Conservation (phyloP, 805 yeast genomes). For the Lachancea mirantina region DNA sequence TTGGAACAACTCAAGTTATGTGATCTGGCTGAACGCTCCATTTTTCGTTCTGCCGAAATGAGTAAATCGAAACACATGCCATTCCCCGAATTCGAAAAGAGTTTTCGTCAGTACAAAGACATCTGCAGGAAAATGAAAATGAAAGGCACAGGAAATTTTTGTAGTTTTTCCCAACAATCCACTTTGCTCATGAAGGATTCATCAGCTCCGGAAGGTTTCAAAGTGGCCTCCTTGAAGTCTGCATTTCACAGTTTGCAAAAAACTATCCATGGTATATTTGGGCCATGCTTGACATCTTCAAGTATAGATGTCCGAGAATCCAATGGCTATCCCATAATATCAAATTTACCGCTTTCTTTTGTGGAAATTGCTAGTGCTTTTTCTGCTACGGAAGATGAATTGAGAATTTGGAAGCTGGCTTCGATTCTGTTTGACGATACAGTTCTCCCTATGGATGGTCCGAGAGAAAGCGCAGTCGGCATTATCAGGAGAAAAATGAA, state of each 20-base stretch:
- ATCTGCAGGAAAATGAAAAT: constrained; percentile 28
- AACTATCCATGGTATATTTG: no score
- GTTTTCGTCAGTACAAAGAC: constrained; percentile 23
- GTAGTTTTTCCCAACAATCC: no score
- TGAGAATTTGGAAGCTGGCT: constrained; percentile 46
- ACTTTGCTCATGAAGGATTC: no score
- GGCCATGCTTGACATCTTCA: constrained; percentile 21
- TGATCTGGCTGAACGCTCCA: constrained; percentile 23
- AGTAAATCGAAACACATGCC: no score
- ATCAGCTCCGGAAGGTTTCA: no score
- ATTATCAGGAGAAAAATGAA: constrained; percentile 32
- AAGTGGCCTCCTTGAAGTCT: no score
- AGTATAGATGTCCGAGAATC: constrained; percentile 21
- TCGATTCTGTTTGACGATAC: constrained; percentile 54
- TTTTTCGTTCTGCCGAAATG: constrained; percentile 32
- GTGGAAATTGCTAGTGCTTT: constrained; percentile 17
- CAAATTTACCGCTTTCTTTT: constrained; percentile 31
- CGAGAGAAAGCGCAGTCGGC: constrained; percentile 17
- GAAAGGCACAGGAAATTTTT: constrained; percentile 13
- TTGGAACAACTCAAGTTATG: constrained; percentile 53
- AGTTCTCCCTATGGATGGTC: constrained; percentile 15
- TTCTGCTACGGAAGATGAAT: constrained; percentile 17
- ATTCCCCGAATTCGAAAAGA: constrained; percentile 28
- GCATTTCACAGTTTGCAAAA: no score
- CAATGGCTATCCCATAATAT: constrained; percentile 35